Base-by-base conservation (phyloP, 192 early-diverging fungal genomes). In the Coemansia sp. region DNA sequence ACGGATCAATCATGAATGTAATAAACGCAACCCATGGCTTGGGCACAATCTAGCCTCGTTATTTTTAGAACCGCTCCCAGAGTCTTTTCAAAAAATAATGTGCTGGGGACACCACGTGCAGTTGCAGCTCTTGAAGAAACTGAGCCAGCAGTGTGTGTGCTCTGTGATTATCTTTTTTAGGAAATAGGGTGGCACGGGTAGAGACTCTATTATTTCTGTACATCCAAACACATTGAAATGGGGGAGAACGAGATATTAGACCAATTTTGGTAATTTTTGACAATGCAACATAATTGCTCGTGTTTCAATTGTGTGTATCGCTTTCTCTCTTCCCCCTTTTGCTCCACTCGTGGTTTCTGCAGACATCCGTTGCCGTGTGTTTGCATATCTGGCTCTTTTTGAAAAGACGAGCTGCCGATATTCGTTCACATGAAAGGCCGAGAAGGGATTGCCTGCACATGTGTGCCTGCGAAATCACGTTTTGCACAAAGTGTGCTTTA, bases 401-500 rank as follows among this genome's bases (percentile, higher is more conserved):
- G 14, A 15, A 15, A 12, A 44, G 40, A 44, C n/a, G 40, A 44
- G 40, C 40, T 44, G 14, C 14, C 12, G 47, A 17, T 48, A 17
- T 48, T 5, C 18, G 47, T 48, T 48, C 18, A 20, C 47, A 48
- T 48, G 47, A 0, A 5, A 48, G 5, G 15, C 18, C 47, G 5
- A 18, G 18, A 20, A 46, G n/a, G 18, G 47, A 56, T 56, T 36
- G 12, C n/a, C 52, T 54, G 52, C 24, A 25, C 14, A 54, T 18
- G 54, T 17, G n/a, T 28, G 26, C 17, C 38, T 21, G 28, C 28
- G 15, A 44, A 44, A 56, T 56, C 54, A 56, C 54, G 54, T 36
- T 56, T 23, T 56, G 17, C 54, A 31, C n/a, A n/a, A 56, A 56
- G 54, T 31, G 18, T 14, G 24, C 52, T 21, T 36, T 36, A 36